Base-by-base conservation (phyloP, 2,329 filamentous ascomycete species). In the Pestalotiopsis fici region DNA sequence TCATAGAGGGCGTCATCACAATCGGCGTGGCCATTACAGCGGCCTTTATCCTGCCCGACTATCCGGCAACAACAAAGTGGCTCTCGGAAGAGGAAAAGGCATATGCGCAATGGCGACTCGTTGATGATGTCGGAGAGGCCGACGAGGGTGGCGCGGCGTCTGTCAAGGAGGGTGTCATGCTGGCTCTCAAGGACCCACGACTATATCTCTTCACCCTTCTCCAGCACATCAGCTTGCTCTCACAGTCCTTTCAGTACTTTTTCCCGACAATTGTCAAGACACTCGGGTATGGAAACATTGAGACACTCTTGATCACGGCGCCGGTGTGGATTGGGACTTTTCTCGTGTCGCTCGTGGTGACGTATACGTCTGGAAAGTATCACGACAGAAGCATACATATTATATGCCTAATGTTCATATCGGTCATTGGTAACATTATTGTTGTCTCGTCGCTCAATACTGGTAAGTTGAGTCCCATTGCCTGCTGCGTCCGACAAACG, bases 231-330 rank as follows among this genome's bases (percentile, higher is more conserved):
- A 84, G 80, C 37, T 70, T 87, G 18, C 76, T 87, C 1, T 82
- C 83, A 0, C 85, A 88, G 72, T 86, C 85, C 1, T 90, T 90
- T 72, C 87, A 89, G 59, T 90, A 90, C 73, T 90, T 90, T 78
- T 91, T 91, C 77, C 89, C 89, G 0, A 87, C 84, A 0, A 89
- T 91, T 54, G 86, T 91, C 1, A 82, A 87, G 56, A 90, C 87
- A 0, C 82, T 91, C 0, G 87, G 87, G 0, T 91, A 88, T 74
- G 80, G 81, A 7, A 83, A 78, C 27, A 85, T 88, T 59, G 77
- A 81, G 15, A 89, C 88, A 0, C 78, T 90, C 0, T 83, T 87
- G 65, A 79, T 89, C n/a, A 89, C 87, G 1, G 86, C 81, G 0
- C 86, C 86, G 0, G 85, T 87, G 0, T 90, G 87, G 87, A 80